These are phyloP conservation scores for Grosmannia huntii DNA, from an alignment of 2,329 filamentous ascomycete species.

Conservation along the genomic window DNA sequence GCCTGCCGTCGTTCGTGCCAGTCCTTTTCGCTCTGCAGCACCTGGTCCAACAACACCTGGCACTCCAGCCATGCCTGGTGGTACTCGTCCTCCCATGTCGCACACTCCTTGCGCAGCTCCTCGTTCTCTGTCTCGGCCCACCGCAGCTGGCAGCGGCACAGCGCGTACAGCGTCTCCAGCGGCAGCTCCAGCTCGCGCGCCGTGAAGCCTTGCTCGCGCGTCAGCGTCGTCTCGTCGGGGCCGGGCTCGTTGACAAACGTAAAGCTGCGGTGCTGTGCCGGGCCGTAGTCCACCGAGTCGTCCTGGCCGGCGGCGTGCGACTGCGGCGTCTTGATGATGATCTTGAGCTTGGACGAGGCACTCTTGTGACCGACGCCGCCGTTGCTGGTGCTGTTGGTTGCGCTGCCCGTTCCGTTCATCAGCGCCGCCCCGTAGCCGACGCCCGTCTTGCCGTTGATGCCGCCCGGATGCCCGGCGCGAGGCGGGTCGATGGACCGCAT, in stretches of 20 bases:
- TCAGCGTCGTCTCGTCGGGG: slow-evolving; percentile 45
- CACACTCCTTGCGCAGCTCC: slow-evolving; percentile 49
- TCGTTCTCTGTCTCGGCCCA: slow-evolving; percentile 61
- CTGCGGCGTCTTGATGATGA: slow-evolving; percentile 49
- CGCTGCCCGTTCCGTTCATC: not conserved
- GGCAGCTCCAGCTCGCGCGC: slow-evolving; percentile 49
- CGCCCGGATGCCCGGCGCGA: slow-evolving; percentile 41
- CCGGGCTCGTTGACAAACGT: slow-evolving; percentile 25
- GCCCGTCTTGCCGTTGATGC: not conserved
- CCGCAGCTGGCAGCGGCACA: slow-evolving; percentile 58
- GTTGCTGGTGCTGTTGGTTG: not conserved
- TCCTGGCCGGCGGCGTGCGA: slow-evolving; percentile 45
- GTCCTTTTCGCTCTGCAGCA: slow-evolving; percentile 53
- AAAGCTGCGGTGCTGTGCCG: slow-evolving; percentile 26
- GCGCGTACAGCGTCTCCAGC: slow-evolving; percentile 46
- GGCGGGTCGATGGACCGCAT: slow-evolving; percentile 68
- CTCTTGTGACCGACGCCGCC: not conserved
- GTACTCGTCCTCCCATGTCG: slow-evolving; percentile 51
- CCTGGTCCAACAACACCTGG: slow-evolving; percentile 64
- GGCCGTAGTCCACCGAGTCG: slow-evolving; percentile 28
- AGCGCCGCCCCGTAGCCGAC: not conserved
- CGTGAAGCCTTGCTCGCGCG: slow-evolving; percentile 49
- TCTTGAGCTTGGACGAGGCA: slow-evolving; percentile 42
- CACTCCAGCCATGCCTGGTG: slow-evolving; percentile 68
- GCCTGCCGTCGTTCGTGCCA: slow-evolving; percentile 46